These are phyloP conservation scores for Trametes cinnabarina DNA, from an alignment of 768 basidiomycete species.

Conservation along the genomic window DNA sequence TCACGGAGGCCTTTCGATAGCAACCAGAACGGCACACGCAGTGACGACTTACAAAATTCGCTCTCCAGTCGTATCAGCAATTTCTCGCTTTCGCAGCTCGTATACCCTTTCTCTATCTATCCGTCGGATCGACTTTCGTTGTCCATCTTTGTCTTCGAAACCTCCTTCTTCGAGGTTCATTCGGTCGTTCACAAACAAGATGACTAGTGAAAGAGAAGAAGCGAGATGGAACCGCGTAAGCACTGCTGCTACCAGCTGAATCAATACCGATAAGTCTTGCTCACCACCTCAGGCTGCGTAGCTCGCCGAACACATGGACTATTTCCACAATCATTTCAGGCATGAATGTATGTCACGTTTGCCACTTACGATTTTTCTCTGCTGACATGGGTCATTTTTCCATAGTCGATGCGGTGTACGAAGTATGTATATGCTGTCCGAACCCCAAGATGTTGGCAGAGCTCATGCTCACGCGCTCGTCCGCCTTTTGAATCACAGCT, in stretches of 20 bases:
- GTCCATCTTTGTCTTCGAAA: neutral
- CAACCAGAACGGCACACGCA: neutral
- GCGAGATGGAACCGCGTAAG: conserved; percentile 22
- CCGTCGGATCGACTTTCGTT: neutral
- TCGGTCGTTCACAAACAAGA: neutral
- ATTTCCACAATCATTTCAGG: conserved; percentile 41
- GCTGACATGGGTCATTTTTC: neutral
- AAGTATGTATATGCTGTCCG: conserved; percentile 31
- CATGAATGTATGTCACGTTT: conserved; percentile 42
- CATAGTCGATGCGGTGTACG: conserved; percentile 45
- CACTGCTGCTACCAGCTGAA: neutral
- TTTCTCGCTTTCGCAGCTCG: neutral
- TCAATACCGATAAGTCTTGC: neutral
- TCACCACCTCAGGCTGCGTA: neutral
- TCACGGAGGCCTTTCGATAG: neutral
- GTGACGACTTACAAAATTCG: neutral
- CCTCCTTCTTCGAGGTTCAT: neutral
- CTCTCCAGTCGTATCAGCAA: neutral
- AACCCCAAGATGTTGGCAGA: no score
- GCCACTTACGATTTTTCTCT: no score
- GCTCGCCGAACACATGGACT: conserved; percentile 22
- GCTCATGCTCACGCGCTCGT: no score
- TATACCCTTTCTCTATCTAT: neutral
- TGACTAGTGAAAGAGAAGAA: conserved; percentile 20
- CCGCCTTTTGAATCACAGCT: conserved; percentile 31